A percentile compares a stretch with the other conserved stretches of the same genome.
phyloP scores from a whole-genome alignment of 2,329 filamentous ascomycete genomes.

The Arthrobotrys conoides region DNA sequence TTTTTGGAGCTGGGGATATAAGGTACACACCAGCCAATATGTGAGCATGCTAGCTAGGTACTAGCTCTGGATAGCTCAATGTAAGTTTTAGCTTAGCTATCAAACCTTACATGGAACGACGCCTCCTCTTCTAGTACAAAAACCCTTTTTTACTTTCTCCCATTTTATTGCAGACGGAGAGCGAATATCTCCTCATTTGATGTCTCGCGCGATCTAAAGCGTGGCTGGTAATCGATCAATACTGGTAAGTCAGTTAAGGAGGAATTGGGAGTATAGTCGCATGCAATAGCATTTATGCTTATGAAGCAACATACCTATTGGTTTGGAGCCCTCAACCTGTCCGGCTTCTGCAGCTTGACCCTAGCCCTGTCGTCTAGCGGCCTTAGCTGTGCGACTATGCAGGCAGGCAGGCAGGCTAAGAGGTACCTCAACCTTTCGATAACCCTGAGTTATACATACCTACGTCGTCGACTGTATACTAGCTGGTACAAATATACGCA shows the following conservation, averaged over 20 bases:
- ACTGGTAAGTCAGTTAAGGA: slow-evolving; percentile 9
- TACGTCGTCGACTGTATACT: slow-evolving; percentile 29
- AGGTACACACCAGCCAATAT: slow-evolving; percentile 40
- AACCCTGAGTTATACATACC: slow-evolving; percentile 18
- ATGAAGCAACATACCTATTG: slow-evolving; percentile 17
- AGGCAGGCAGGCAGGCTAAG: slow-evolving; percentile 32
- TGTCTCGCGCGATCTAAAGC: slow-evolving; percentile 32
- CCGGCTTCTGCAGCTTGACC: slow-evolving; percentile 58
- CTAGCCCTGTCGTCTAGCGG: slow-evolving; percentile 35
- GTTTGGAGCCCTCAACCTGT: slow-evolving; percentile 25
- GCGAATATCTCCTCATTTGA: slow-evolving; percentile 37
- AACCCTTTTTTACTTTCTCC: slow-evolving; percentile 9
- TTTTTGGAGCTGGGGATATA: slow-evolving; percentile 46
- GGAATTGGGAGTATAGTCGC: slow-evolving; percentile 29
- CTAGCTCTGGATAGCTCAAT: not conserved
- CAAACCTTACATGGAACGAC: slow-evolving; percentile 47
- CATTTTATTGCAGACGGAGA: slow-evolving; percentile 16
- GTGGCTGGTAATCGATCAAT: slow-evolving; percentile 35
- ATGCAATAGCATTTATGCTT: slow-evolving; percentile 45
- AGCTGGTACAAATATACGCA: slow-evolving; percentile 14
- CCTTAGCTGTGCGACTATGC: slow-evolving; percentile 60
- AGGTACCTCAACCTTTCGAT: slow-evolving; percentile 41
- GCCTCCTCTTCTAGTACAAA: slow-evolving; percentile 32
- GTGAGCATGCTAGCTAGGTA: slow-evolving; percentile 25
- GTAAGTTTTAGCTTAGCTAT: slow-evolving; percentile 21